Percentiles rank a stretch among this genome's conserved stretches.
These are phyloP conservation scores for Petunia secreta DNA, from an alignment of 257 asterid genomes.

Conservation along the genomic window DNA sequence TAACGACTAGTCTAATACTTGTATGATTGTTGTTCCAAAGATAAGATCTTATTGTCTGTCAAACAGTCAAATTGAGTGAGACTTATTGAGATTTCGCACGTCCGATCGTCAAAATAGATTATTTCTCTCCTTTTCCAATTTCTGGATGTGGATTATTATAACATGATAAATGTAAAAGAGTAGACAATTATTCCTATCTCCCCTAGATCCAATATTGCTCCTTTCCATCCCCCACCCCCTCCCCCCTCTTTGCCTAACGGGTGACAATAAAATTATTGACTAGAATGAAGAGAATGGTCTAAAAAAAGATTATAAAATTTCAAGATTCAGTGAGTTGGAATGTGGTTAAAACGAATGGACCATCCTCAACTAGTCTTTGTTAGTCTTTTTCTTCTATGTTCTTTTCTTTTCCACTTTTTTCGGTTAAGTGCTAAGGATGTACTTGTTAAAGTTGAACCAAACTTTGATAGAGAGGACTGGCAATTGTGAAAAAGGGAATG, in stretches of 20 bases:
- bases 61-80: not conserved
- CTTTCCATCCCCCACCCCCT: not conserved
- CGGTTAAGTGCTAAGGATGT: not conserved
- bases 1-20: not conserved
- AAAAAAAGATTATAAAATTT: not conserved
- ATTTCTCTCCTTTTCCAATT: no score
- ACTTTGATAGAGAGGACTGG: not conserved
- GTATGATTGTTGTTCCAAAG: not conserved
- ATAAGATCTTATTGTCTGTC: constrained; percentile 6
- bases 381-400: not conserved
- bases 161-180: not conserved
- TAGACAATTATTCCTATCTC: not conserved
- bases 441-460: not conserved
- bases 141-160: not conserved
- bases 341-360: not conserved
- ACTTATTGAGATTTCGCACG: not conserved
- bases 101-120: not conserved
- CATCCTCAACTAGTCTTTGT: not conserved
- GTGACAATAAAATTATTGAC: not conserved
- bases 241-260: not conserved
- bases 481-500: not conserved
- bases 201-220: not conserved
- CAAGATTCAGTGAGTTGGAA: not conserved
- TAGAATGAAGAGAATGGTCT: not conserved
- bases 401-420: not conserved